A percentile compares a stretch with the other conserved stretches of the same genome.
Conservation (phyloP, 805 yeast genomes). For the Zygotorulaspora florentina region DNA sequence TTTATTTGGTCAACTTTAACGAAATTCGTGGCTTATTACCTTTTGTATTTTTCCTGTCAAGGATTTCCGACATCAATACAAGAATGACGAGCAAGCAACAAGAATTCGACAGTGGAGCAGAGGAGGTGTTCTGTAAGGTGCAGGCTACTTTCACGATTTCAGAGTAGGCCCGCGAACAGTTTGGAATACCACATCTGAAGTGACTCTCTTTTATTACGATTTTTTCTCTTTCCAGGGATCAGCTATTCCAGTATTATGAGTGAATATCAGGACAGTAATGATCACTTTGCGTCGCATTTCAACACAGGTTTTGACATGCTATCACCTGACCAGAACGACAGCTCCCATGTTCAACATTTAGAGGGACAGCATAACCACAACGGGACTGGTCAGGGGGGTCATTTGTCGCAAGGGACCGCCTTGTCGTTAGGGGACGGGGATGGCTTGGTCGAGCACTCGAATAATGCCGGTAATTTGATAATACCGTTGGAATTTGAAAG, state of each 20-base stretch:
- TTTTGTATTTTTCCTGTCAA: no score
- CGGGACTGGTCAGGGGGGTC: constrained; percentile 1
- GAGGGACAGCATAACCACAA: not conserved
- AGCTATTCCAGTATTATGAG: constrained; percentile 6
- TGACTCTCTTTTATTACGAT: not conserved
- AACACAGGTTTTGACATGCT: constrained; percentile 10
- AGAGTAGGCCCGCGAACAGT: not conserved
- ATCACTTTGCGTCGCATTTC: constrained; percentile 13
- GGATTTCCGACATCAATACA: no score
- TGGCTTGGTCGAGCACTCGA: not conserved
- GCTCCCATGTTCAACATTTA: not conserved
- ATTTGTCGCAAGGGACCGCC: not conserved
- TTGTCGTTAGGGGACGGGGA: not conserved
- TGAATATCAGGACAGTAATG: constrained; percentile 11
- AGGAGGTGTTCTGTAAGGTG: not conserved
- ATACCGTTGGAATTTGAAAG: not conserved
- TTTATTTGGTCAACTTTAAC: constrained; percentile 3
- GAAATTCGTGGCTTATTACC: not conserved
- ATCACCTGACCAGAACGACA: constrained; percentile 10
- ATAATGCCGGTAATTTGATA: not conserved
- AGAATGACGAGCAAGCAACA: no score
- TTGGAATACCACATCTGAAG: not conserved
- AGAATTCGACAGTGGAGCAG: no score
- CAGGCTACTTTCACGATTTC: not conserved
- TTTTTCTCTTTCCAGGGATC: not conserved